Percentiles rank a stretch among this genome's conserved stretches.
Conservation (phyloP, 441 rosid genomes). For the Lepidium campestre region DNA sequence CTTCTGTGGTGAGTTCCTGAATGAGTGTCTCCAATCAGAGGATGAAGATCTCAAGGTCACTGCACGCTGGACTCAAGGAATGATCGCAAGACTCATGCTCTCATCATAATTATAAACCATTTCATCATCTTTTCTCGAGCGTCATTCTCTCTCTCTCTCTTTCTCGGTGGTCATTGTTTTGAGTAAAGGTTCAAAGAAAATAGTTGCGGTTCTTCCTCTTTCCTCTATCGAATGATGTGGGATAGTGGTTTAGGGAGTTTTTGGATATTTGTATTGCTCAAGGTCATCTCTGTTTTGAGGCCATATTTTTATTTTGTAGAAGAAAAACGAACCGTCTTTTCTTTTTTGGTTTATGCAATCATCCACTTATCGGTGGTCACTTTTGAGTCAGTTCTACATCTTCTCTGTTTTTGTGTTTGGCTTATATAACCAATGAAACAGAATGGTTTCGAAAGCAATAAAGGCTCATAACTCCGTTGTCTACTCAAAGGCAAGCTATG, state of each 20-base stretch:
- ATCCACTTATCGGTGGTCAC: slow-evolving; percentile 24
- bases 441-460: too few species aligned
- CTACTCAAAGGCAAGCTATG: neutral
- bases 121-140: neutral
- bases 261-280: slow-evolving; percentile 9
- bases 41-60: slow-evolving; percentile 86
- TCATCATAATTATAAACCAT: slow-evolving; percentile 28
- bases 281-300: slow-evolving; percentile 1
- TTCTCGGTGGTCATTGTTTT: slow-evolving; percentile 12
- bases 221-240: slow-evolving; percentile 9
- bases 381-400: neutral
- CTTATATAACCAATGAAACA: neutral
- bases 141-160: neutral
- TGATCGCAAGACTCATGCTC: slow-evolving; percentile 77
- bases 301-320: neutral
- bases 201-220: slow-evolving; percentile 17
- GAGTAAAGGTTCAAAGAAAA: slow-evolving; percentile 8
- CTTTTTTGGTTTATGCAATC: slow-evolving; percentile 1
- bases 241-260: slow-evolving; percentile 15
- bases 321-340: neutral
- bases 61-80: slow-evolving; percentile 79
- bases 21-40: slow-evolving; percentile 71
- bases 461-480: too few species aligned
- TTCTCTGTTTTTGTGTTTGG: neutral
- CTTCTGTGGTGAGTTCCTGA: slow-evolving; percentile 57